Evolutionary conservation across 495 filamentous ascomycete species (phyloP).

Genomic region (Penicillium flavigenum): DNA sequence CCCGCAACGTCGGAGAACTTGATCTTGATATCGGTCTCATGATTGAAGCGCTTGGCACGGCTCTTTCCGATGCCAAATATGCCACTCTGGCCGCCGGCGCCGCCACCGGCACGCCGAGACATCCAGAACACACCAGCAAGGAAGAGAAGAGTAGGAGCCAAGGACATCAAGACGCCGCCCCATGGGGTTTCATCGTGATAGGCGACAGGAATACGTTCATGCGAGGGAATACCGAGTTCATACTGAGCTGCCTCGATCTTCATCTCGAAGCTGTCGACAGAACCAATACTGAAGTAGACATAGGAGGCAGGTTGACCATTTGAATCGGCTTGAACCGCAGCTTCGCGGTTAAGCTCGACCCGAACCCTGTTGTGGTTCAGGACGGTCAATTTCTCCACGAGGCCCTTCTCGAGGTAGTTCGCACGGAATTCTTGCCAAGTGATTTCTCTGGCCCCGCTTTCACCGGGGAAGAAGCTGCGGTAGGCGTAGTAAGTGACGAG

Average conservation of each 20-base stretch:
- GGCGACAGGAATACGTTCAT: constrained; percentile 85
- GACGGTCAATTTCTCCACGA: constrained; percentile 89
- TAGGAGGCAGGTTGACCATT: constrained; percentile 67
- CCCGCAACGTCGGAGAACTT: constrained; percentile 97
- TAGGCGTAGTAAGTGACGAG: constrained; percentile 64
- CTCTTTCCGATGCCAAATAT: constrained; percentile 96
- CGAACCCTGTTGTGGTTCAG: constrained; percentile 70
- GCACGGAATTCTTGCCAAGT: constrained; percentile 95
- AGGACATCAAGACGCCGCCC: constrained; percentile 63
- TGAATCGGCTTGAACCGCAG: constrained; percentile 71
- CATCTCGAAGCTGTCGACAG: constrained; percentile 87
- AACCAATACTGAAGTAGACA: constrained; percentile 96
- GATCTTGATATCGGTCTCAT: constrained; percentile 91
- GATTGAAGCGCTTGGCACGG: constrained; percentile 93
- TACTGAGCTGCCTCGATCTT: constrained; percentile 82
- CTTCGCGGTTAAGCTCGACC: constrained; percentile 82
- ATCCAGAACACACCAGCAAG: constrained; percentile 74
- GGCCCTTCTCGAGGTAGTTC: constrained; percentile 90
- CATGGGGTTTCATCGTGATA: constrained; percentile 76
- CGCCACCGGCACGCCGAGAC: constrained; percentile 63
- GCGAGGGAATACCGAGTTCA: constrained; percentile 77
- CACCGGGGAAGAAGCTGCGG: constrained; percentile 60
- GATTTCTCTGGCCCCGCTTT: constrained; percentile 69
- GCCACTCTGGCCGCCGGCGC: constrained; percentile 67
- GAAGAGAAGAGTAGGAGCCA: constrained; percentile 84